These are phyloP conservation scores for Elsinoe ampelina DNA, from an alignment of 2,329 filamentous ascomycete genomes.

Conservation along the genomic window DNA sequence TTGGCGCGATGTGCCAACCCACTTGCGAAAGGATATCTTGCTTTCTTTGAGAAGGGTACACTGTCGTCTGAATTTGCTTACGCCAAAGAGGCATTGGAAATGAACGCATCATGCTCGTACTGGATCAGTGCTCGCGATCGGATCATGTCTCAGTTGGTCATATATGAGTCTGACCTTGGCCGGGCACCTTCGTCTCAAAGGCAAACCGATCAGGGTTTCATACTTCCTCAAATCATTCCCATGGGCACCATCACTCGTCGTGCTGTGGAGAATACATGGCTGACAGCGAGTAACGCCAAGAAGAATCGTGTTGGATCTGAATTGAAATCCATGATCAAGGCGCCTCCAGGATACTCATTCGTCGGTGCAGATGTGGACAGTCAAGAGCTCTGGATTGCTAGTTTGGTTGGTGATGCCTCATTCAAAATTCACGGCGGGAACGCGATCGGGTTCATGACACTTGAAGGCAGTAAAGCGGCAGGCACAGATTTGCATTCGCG, in stretches of 20 bases:
- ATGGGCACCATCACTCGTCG: constrained; percentile 96
- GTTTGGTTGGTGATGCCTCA: constrained; percentile 83
- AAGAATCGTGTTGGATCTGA: constrained; percentile 92
- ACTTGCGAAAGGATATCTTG: constrained; percentile 80
- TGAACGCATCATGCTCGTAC: constrained; percentile 98
- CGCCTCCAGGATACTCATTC: constrained; percentile 82
- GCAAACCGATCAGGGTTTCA: constrained; percentile 53
- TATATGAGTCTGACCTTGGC: constrained; percentile 60
- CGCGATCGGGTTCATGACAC: constrained; percentile 96
- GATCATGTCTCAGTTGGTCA: constrained; percentile 90
- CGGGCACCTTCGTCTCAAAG: constrained; percentile 20
- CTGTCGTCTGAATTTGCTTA: constrained; percentile 81
- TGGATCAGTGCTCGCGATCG: constrained; percentile 95
- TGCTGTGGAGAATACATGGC: constrained; percentile 95
- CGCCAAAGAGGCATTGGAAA: constrained; percentile 89
- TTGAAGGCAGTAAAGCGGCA: constrained; percentile 89
- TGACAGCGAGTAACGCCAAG: constrained; percentile 96
- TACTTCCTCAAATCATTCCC: constrained; percentile 88
- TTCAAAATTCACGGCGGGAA: constrained; percentile 95
- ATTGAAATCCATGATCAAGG: constrained; percentile 91
- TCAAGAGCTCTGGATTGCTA: constrained; percentile 96
- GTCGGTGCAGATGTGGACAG: constrained; percentile 97
- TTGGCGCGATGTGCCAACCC: constrained; percentile 75
- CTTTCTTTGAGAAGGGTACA: constrained; percentile 83
- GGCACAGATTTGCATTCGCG: constrained; percentile 92